A percentile compares a stretch with the other conserved stretches of the same genome.
Evolutionary conservation across 768 basidiomycete genomes (phyloP).

Genomic region (Clitopilus passeckerianus): DNA sequence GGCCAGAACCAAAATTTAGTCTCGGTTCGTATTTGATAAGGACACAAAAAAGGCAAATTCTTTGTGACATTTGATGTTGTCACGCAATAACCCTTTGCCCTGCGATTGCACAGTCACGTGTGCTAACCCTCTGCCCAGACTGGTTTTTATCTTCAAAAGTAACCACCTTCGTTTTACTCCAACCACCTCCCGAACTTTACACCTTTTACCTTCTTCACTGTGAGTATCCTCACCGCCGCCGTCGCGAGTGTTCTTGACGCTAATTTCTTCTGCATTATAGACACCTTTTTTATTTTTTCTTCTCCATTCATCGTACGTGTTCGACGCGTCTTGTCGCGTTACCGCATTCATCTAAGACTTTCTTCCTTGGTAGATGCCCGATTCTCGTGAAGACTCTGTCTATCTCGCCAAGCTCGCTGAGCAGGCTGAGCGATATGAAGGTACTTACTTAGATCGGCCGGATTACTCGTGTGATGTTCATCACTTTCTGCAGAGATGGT

Average conservation of each 20-base stretch:
- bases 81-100: slow-evolving; percentile 40
- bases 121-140: slow-evolving; percentile 66
- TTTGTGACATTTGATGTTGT: not conserved
- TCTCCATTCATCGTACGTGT: slow-evolving; percentile 38
- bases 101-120: slow-evolving; percentile 29
- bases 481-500: slow-evolving; percentile 73
- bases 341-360: slow-evolving; percentile 30
- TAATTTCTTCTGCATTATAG: slow-evolving; percentile 10
- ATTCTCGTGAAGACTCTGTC: slow-evolving; percentile 92
- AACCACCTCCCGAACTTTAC: slow-evolving; percentile 36
- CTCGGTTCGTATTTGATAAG: not conserved
- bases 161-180: slow-evolving; percentile 43
- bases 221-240: slow-evolving; percentile 26
- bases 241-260: slow-evolving; percentile 17
- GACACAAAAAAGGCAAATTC: not conserved
- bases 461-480: slow-evolving; percentile 10
- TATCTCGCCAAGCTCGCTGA: slow-evolving; percentile 99
- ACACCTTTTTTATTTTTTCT: slow-evolving; percentile 5
- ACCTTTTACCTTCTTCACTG: slow-evolving; percentile 34
- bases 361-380: slow-evolving; percentile 56
- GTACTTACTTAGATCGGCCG: slow-evolving; percentile 31
- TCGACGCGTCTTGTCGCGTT: slow-evolving; percentile 27
- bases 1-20: not conserved
- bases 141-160: slow-evolving; percentile 60
- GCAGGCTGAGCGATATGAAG: slow-evolving; percentile 99